phyloP scores from a whole-genome alignment of 108 stramenopile species.

The Fragilaria crotonensis region DNA sequence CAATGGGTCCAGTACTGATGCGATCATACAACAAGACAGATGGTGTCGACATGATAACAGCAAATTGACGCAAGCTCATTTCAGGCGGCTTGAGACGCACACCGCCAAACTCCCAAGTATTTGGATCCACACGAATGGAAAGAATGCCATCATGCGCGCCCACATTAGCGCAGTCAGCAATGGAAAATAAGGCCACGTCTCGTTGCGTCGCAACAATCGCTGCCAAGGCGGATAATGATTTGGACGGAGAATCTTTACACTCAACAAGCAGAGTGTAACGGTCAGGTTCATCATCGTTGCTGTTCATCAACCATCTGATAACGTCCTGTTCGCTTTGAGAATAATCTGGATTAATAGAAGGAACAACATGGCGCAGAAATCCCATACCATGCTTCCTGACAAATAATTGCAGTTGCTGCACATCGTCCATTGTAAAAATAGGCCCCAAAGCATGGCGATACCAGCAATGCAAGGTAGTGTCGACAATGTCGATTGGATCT shows the following conservation, averaged over 20 bases:
- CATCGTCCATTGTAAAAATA: background rate
- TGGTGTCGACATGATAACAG: conserved; percentile 35
- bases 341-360: conserved; percentile 7
- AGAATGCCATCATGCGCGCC: background rate
- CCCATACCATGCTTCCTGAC: background rate
- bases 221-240: background rate
- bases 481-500: background rate
- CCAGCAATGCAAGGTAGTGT: conserved; percentile 3
- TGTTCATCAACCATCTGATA: background rate
- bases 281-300: background rate
- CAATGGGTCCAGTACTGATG: conserved; percentile 47
- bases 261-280: background rate
- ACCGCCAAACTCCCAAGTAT: background rate
- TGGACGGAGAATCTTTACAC: background rate
- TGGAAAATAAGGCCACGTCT: background rate
- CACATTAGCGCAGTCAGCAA: background rate
- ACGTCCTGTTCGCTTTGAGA: background rate
- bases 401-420: background rate
- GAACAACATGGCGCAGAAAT: background rate
- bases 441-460: background rate
- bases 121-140: background rate
- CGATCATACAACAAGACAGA: conserved; percentile 61
- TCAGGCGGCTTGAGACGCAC: background rate
- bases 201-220: background rate
- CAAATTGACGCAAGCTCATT: conserved; percentile 6